phyloP scores from a whole-genome alignment of 2,329 filamentous ascomycete species.

The Chalara sp. region DNA sequence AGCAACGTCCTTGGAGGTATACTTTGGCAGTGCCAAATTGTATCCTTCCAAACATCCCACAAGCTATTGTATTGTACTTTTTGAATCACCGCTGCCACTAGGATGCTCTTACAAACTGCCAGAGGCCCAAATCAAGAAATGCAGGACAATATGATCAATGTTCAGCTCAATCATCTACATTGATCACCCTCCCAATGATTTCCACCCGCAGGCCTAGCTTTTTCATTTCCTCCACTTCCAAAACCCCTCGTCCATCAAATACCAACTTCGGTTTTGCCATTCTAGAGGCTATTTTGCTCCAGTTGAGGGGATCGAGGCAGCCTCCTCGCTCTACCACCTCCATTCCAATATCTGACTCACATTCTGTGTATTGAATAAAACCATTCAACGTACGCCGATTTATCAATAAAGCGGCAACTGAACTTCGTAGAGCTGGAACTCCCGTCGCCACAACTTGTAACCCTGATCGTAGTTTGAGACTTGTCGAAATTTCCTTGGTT shows the following conservation, averaged over 20 bases:
- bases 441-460: constrained; percentile 15
- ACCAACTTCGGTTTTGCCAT: constrained; percentile 41
- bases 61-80: no score
- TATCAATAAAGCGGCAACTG: constrained; percentile 3
- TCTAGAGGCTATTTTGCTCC: constrained; percentile 35
- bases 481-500: constrained; percentile 16
- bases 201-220: constrained; percentile 23
- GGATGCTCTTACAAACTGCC: no score
- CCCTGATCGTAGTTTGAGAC: not conserved
- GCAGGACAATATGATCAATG: no score
- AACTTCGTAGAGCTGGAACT: constrained; percentile 13
- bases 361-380: constrained; percentile 21
- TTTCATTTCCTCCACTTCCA: constrained; percentile 22
- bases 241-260: constrained; percentile 37
- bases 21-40: no score
- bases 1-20: no score
- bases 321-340: not conserved
- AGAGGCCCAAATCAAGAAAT: no score
- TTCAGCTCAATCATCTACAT: no score
- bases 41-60: no score
- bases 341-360: constrained; percentile 24
- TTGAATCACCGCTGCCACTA: no score
- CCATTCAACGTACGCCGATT: constrained; percentile 16
- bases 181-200: constrained; percentile 11
- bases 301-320: constrained; percentile 33